Conservation (phyloP, 1,284 basidiomycete genomes). For the Ceratobasidium sp. region DNA sequence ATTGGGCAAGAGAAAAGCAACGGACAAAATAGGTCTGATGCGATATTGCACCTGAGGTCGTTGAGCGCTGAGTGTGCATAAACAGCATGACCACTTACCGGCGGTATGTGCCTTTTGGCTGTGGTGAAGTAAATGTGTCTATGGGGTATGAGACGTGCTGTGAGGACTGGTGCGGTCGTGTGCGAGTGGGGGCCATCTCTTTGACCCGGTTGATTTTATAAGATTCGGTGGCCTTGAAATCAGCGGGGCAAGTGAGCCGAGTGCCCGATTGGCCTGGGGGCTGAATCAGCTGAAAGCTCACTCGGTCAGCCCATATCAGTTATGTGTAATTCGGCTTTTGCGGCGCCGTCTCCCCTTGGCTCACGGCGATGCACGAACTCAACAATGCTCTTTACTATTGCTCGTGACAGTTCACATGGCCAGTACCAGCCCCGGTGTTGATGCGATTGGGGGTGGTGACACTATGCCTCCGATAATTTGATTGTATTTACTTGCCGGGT, state of each 20-base stretch:
- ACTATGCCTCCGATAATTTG: too few relatives aligned
- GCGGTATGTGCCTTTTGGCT: not conserved
- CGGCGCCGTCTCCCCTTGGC: conserved; percentile 16
- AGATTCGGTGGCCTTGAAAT: not conserved
- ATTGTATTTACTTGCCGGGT: too few relatives aligned
- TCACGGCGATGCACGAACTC: not conserved
- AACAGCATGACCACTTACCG: conserved; percentile 37
- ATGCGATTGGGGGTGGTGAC: not conserved
- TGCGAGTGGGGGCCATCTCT: not conserved
- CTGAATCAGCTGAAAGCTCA: conserved; percentile 39
- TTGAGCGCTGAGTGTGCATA: conserved; percentile 33
- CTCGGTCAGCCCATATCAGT: not conserved
- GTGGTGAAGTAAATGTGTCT: not conserved
- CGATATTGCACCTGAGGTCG: conserved; percentile 45
- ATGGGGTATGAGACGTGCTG: not conserved
- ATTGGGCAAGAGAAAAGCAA: conserved; percentile 29
- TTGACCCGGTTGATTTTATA: not conserved
- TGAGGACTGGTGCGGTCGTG: conserved; percentile 38
- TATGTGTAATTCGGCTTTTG: conserved; percentile 25
- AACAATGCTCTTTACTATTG: too few relatives aligned
- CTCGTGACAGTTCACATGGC: conserved; percentile 2
- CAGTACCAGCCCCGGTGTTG: not conserved
- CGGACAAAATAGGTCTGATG: conserved; percentile 29
- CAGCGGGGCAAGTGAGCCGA: conserved; percentile 29
- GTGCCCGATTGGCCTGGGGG: conserved; percentile 25